phyloP scores from a whole-genome alignment of 805 yeast species.

The Pichia insulana region DNA sequence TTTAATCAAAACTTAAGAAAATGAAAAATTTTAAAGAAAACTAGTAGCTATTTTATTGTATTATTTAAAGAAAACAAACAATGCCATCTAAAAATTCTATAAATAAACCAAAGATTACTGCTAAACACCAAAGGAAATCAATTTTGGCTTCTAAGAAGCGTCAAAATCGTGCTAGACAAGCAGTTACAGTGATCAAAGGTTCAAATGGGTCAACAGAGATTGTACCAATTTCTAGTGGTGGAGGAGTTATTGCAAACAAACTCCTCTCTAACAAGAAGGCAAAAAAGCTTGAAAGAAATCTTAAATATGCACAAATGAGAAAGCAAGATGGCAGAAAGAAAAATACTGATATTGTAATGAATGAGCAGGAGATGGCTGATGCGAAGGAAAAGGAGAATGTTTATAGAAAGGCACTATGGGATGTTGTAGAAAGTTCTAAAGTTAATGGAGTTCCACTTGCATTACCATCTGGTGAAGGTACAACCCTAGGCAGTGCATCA shows the following conservation, averaged over 20 bases:
- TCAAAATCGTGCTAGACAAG: slow-evolving; percentile 35
- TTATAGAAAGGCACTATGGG: slow-evolving; percentile 63
- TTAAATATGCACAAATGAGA: slow-evolving; percentile 59
- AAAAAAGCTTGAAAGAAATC: slow-evolving; percentile 71
- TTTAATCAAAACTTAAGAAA: background rate
- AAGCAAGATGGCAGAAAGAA: slow-evolving; percentile 15
- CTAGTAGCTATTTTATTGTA: background rate
- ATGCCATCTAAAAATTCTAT: slow-evolving; percentile 82
- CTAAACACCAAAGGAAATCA: slow-evolving; percentile 43
- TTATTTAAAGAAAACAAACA: background rate
- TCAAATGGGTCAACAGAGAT: slow-evolving; percentile 25
- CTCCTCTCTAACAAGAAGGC: slow-evolving; percentile 72
- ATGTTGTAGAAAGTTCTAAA: slow-evolving; percentile 53
- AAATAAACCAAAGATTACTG: slow-evolving; percentile 66
- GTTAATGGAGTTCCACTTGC: slow-evolving; percentile 34
- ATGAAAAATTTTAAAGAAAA: background rate
- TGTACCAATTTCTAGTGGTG: slow-evolving; percentile 35
- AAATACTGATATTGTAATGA: slow-evolving; percentile 37
- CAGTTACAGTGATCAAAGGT: slow-evolving; percentile 7
- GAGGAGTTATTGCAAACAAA: slow-evolving; percentile 36
- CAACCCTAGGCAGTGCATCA: slow-evolving; percentile 47
- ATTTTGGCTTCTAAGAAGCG: slow-evolving; percentile 33
- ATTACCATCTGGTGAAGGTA: slow-evolving; percentile 55
- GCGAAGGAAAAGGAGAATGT: slow-evolving; percentile 30
- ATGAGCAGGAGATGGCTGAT: slow-evolving; percentile 20